Conservation (phyloP, 2,329 filamentous ascomycete genomes). For the Nannizziopsis arthrosporioides region DNA sequence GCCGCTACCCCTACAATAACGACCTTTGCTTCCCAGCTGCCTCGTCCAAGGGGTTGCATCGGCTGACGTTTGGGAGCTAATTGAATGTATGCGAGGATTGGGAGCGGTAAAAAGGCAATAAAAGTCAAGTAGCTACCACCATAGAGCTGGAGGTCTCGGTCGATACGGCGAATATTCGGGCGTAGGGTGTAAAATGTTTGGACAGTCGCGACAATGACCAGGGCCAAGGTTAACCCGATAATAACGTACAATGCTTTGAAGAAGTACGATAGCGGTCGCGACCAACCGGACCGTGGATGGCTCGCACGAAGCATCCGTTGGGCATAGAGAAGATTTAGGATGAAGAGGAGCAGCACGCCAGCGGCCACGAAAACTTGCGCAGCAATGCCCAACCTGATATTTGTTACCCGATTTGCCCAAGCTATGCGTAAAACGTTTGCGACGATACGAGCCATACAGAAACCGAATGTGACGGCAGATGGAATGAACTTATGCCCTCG, state of each 20-base stretch:
- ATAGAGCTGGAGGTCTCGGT: conserved; percentile 54
- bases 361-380: conserved; percentile 60
- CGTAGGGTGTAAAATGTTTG: conserved; percentile 57
- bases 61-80: conserved; percentile 35
- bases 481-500: conserved; percentile 41
- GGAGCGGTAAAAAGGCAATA: conserved; percentile 55
- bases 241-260: conserved; percentile 51
- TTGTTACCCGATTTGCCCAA: conserved; percentile 40
- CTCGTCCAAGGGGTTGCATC: conserved; percentile 54
- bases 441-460: conserved; percentile 40
- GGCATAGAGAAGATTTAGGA: conserved; percentile 66
- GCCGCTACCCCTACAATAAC: conserved; percentile 49
- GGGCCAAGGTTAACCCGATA: conserved; percentile 49
- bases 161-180: conserved; percentile 36
- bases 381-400: conserved; percentile 42
- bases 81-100: conserved; percentile 41
- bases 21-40: conserved; percentile 57
- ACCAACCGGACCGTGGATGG: conserved; percentile 62
- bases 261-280: conserved; percentile 36
- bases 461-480: conserved; percentile 36
- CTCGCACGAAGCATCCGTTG: conserved; percentile 64
- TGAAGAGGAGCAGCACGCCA: conserved; percentile 62
- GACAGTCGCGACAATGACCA: conserved; percentile 54
- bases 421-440: conserved; percentile 42
- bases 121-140: conserved; percentile 51